Evolutionary conservation across 192 early-diverging fungal species (phyloP).

Genomic region (Umbelopsis vinacea): DNA sequence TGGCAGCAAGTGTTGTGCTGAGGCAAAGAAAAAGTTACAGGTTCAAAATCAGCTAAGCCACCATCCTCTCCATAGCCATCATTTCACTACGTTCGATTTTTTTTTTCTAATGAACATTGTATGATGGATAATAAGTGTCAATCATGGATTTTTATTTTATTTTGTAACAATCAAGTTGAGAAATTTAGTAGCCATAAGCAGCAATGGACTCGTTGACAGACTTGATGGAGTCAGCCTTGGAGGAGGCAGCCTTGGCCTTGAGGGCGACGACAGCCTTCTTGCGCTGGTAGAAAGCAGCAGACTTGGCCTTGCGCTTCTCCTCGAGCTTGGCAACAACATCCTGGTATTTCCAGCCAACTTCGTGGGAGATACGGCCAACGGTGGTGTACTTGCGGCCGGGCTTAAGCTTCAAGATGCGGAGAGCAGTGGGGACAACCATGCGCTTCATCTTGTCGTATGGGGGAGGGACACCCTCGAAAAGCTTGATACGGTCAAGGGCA

Average conservation of each 20-base stretch:
- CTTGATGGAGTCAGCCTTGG: slow-evolving; percentile 59
- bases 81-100: not conserved
- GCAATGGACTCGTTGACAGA: slow-evolving; percentile 61
- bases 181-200: slow-evolving; percentile 61
- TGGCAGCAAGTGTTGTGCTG: not conserved
- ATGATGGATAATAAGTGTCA: not conserved
- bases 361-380: slow-evolving; percentile 89
- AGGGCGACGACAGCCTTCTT: slow-evolving; percentile 62
- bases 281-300: slow-evolving; percentile 92
- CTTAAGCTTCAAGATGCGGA: slow-evolving; percentile 95
- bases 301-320: slow-evolving; percentile 98
- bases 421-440: slow-evolving; percentile 95
- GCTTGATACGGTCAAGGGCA: slow-evolving; percentile 96
- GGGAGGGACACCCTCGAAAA: slow-evolving; percentile 98
- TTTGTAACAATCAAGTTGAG: slow-evolving; percentile 19
- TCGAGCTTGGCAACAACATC: slow-evolving; percentile 95
- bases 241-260: slow-evolving; percentile 43
- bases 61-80: not conserved
- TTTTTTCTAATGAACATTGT: not conserved
- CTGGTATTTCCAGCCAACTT: slow-evolving; percentile 99
- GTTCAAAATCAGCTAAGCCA: slow-evolving; percentile 3
- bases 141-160: slow-evolving; percentile 13
- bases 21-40: not conserved
- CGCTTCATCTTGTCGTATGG: slow-evolving; percentile 98
- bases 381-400: slow-evolving; percentile 98